Evolutionary conservation across 177 flowering plant genomes (phyloP).

Genomic region (Telopea speciosissima): DNA sequence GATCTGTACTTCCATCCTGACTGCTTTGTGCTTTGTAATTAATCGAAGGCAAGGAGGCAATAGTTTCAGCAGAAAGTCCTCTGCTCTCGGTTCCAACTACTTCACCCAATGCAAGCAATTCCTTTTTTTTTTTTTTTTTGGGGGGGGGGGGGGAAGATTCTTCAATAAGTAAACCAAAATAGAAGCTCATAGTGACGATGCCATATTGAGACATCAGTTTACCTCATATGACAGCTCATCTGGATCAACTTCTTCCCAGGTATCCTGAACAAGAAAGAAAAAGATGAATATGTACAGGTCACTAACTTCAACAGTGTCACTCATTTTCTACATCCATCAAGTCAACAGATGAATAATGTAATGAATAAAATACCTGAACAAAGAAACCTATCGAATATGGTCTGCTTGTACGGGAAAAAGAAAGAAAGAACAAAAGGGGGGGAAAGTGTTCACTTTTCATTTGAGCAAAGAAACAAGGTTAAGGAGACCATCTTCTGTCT

Average conservation of each 20-base stretch:
- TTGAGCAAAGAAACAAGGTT: neutral
- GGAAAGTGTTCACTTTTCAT: neutral
- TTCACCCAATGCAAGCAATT: slow-evolving; percentile 85
- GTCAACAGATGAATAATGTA: neutral
- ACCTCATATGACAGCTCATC: slow-evolving; percentile 98
- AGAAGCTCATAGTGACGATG: slow-evolving; percentile 5
- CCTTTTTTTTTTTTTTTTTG: slow-evolving; percentile 29
- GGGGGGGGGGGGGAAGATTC: no score
- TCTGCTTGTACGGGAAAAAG: neutral
- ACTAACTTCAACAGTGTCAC: neutral
- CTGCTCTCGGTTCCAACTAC: slow-evolving; percentile 87
- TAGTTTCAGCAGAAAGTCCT: slow-evolving; percentile 74
- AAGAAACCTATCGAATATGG: neutral
- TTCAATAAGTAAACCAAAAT: slow-evolving; percentile 11
- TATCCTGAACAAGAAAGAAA: slow-evolving; percentile 47
- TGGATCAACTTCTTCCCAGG: slow-evolving; percentile 92
- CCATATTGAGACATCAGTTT: slow-evolving; percentile 1
- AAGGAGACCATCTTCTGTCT: neutral
- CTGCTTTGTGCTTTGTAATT: slow-evolving; percentile 45
- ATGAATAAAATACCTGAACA: neutral
- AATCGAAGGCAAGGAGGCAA: slow-evolving; percentile 70
- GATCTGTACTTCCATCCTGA: slow-evolving; percentile 63
- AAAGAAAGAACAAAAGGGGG: neutral
- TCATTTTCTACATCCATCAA: neutral
- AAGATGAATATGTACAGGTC: neutral